Conservation (phyloP, 345 rosid species). For the Rhodomyrtus tomentosa region DNA sequence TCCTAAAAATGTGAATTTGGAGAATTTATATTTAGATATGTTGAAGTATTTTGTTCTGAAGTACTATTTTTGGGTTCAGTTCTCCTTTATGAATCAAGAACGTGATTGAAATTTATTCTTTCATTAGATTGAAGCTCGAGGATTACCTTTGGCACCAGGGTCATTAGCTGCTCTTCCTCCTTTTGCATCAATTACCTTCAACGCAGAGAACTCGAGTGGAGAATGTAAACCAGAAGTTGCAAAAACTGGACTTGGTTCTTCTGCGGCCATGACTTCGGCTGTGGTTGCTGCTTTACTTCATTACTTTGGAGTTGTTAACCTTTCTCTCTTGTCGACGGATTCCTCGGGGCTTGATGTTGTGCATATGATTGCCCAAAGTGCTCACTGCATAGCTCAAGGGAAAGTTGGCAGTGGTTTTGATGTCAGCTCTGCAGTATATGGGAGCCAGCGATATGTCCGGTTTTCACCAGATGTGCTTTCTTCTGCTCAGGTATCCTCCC, state of each 20-base stretch:
- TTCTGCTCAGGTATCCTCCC: constrained; percentile 58
- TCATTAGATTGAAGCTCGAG: constrained; percentile 68
- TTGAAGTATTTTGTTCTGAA: background rate
- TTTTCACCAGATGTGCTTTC: constrained; percentile 88
- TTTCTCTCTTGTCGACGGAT: constrained; percentile 32
- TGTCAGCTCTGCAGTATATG: constrained; percentile 96
- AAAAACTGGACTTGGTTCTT: constrained; percentile 97
- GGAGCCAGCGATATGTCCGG: constrained; percentile 90
- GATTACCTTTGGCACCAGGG: constrained; percentile 79
- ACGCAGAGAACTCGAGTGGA: constrained; percentile 47
- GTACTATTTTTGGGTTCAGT: background rate
- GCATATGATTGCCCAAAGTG: constrained; percentile 85
- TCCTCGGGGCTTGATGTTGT: constrained; percentile 50
- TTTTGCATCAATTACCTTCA: constrained; percentile 79
- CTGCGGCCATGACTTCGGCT: constrained; percentile 98
- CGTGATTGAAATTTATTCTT: background rate
- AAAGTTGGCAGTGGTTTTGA: constrained; percentile 98
- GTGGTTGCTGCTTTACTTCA: constrained; percentile 86
- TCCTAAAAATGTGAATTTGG: background rate
- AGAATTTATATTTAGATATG: background rate
- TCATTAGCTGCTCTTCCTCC: constrained; percentile 69
- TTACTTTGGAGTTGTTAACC: constrained; percentile 74
- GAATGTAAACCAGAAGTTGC: constrained; percentile 92
- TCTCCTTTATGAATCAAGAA: background rate
- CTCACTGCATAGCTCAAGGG: constrained; percentile 97